Base-by-base conservation (phyloP, 495 filamentous ascomycete species). In the Choiromyces venosus region DNA sequence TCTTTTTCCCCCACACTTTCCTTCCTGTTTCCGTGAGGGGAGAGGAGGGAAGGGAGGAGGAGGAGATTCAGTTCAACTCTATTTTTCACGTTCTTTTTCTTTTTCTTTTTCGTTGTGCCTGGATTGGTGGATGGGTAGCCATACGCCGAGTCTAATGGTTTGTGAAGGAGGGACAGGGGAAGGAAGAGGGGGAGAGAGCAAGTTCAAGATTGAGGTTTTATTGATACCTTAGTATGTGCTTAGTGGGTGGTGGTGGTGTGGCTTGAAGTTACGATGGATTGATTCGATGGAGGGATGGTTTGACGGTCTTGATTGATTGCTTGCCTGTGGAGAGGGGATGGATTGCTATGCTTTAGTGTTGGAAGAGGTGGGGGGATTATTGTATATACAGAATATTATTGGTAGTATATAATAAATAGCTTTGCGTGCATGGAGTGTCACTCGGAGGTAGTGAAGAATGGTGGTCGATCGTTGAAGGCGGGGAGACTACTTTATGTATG, bases 381-480 rank as follows among this genome's bases (percentile, higher is more conserved):
- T 61, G 52, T 61, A 61, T 29, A 61, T 61, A 61, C n/a, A 29
- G n/a, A 29, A 61, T 61, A 61, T 61, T 61, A 61, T 61, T 29
- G 52, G 10, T 14, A 61, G n/a, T 61, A 61, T 61, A 56, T 61
- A 29, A 61, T 61, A 61, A 61, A 7, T 21, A 14, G 52, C 52
- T 61, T 29, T 29, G 21, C 25, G 52, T 61, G 52, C 25, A 61
- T 42, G 52, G 52, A 12, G 10, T 25, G 44, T 61, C 52, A 29
- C 52, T 61, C 52, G 52, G 1, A 25, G n/a, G n/a, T 0, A 52
- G n/a, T 25, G n/a, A 52, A 10, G 46, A 25, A 52, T 52, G n/a
- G 46, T 21, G 46, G 2, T 10, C 25, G 46, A 4, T 52, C 21
- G n/a, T 10, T 52, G 46, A 44, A 21, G n/a, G n/a, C 10, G 21